Evolutionary conservation across 1,139 yeast genomes (phyloP), one percentile per base, ranked within the genome.

Genomic region (Taphrina sp.): DNA sequence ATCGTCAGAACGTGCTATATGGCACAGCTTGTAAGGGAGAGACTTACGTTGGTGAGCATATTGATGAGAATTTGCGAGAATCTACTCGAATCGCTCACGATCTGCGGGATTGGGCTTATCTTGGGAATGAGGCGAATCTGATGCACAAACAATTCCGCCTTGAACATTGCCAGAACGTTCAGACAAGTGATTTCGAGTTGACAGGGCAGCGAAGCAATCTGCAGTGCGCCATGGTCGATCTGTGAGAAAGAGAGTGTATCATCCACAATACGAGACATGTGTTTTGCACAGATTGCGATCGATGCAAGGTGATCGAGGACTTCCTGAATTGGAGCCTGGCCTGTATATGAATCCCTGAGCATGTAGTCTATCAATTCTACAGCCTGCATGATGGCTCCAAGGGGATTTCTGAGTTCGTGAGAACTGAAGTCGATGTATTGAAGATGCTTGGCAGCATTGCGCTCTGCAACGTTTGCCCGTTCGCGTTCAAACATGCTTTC

Each of bases 381-480:
- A 19, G 55, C 42, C 49, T 58, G 60, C 33, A 58, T 35, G 43
- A 59, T 53, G 1, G 59, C 61, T 3, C 49, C 58, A 17, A 58
- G 52, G 5, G 62, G 62, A 45, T 60, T 60, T 3, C 62, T 46
- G 55, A 60, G 52, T 42, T 60, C 62, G 28, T 60, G 62, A 2
- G 61, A 58, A 16, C 59, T 60, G 19, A 61, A 59, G 36, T 60
- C 62, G 20, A 60, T 60, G 42, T 60, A 60, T 29, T 60, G 60
- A 35, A 60, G 60, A 22, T 60, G 62, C 41, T 60, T 43, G 5
- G 47, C 47, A 10, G 47, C 47, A 20, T 20, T 31, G 2, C 37
- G 26, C 19, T 43, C 47, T 12, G 47, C 47, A 5, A 19, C 47
- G 19, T 43, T 14, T 4, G 47, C 62, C 24, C 62, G 56, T 28